Base-by-base conservation (phyloP, 192 early-diverging fungal genomes). In the Podila minutissima region DNA sequence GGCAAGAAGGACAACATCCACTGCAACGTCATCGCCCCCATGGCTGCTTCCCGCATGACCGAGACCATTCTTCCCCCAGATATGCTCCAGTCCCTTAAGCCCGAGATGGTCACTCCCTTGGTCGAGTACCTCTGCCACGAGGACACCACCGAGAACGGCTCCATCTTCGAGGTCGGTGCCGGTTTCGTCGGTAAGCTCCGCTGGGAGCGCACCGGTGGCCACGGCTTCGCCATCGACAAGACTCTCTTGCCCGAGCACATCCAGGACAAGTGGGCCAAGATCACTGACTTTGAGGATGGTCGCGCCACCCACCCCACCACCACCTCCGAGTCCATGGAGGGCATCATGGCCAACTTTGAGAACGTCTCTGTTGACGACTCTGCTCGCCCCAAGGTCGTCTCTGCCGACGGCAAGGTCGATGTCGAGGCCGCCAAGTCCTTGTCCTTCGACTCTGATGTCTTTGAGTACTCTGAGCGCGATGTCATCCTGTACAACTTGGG, bases 1-100 rank as follows among this genome's bases (percentile, higher is more conserved):
- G 98, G 98, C 72, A 92, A 84, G 66, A 97, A 92, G 87, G 93
- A 98, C 84, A 98, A 98, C 74, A 96, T 99, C 57, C 89, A 90
- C 73, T 88, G 84, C 78, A 99, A 98, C 84, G 93, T 94, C 59
- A 97, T 99, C 85, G 98, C 97, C 33, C 98, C 98, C 48, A 89
- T 99, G 82, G 98, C 98, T 50, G 97, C 96, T 20, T 97, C 95
- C 19, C 90, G 96, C 57, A 98, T 99, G 97, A 99, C 97, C 7
- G 98, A 95, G 71, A 96, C 96, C 24, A 89, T 97, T 29, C 94
- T 97, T 91, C 98, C 98, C 31, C 92, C 93, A 50, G 98, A 99
- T 72, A 92, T 99, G 75, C 90, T 99, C 63, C 95, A 93, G 63
- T 91, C 95, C 12, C 91, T 99, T 33, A 98, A 97, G 86, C 98